Base-by-base conservation (phyloP, 2,329 filamentous ascomycete genomes). In the Beauveria rudraprayagi region DNA sequence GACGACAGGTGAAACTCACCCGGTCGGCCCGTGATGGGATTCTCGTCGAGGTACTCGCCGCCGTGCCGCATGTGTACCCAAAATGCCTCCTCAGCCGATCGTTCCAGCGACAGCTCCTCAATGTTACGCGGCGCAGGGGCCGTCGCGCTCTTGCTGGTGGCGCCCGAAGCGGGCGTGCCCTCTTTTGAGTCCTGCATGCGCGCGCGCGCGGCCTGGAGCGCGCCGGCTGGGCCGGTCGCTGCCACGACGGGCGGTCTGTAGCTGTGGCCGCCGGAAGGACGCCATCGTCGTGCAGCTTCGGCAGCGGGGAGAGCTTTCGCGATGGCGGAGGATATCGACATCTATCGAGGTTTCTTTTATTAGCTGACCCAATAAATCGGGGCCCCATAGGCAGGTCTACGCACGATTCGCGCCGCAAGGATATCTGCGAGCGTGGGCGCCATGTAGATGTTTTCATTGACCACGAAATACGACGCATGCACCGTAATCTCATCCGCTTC, bases 381-480 rank as follows among this genome's bases (percentile, higher is more conserved):
- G 6, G n/a, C 30, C 7, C 9, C 24, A 24, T 17, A n/a, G 26
- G 14, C 17, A n/a, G 17, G n/a, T 40, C 14, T 28, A 64, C 78
- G 51, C 70, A 87, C 84, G 65, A 87, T 79, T 66, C 84, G 75
- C 55, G 81, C 81, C 52, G 79, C 80, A 14, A 89, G 68, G 9
- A 88, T 78, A 67, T 87, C 84, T 2, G 78, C 80, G 26, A 88
- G 66, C 1, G 80, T 81, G 2, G 86, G 85, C 9, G 86, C 85
- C 80, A 85, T 84, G 69, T 87, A 88, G 3, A 89, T 82, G 58
- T 87, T 85, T 65, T 86, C 83, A 0, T 84, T 85, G 1, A 86
- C 79, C 2, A 89, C 78, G 67, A 86, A 88, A 68, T 88, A 89
- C 2, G 80, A 80, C 5, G 80, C 76, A 44, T 85, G 80, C 0